These are phyloP conservation scores for Akanthomyces uredinophilus DNA, from an alignment of 2,329 filamentous ascomycete genomes.

Conservation along the genomic window DNA sequence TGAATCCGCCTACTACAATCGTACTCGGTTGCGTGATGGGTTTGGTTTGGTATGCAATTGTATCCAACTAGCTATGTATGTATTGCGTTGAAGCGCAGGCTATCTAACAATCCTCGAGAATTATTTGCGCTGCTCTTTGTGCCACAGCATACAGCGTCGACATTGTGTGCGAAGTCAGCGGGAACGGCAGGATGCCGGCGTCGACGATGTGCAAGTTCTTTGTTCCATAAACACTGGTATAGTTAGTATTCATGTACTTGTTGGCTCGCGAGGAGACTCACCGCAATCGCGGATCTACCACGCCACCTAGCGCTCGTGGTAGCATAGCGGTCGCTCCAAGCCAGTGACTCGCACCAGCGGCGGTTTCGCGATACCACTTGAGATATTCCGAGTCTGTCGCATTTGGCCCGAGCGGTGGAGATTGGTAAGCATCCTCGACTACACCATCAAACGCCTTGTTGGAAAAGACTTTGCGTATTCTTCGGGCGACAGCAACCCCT, in stretches of 20 bases:
- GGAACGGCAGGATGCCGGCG: constrained; percentile 20
- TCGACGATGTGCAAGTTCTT: constrained; percentile 21
- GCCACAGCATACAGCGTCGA: constrained; percentile 22
- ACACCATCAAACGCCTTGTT: constrained; percentile 17
- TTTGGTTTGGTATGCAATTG: constrained; percentile 28
- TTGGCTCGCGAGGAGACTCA: not conserved
- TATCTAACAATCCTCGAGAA: constrained; percentile 15
- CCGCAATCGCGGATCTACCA: constrained; percentile 20
- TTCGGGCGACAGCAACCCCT: constrained; percentile 16
- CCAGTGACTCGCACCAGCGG: constrained; percentile 21
- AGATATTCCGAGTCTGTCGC: constrained; percentile 20
- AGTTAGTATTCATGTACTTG: not conserved
- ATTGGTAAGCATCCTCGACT: constrained; percentile 20
- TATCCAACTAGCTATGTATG: not conserved
- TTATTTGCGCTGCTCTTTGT: constrained; percentile 20
- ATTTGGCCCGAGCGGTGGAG: constrained; percentile 18
- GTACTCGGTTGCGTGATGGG: constrained; percentile 31
- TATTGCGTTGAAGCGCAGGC: too few relatives aligned
- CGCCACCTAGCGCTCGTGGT: constrained; percentile 20
- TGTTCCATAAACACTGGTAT: constrained; percentile 20
- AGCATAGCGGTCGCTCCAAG: constrained; percentile 23
- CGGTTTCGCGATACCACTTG: constrained; percentile 15
- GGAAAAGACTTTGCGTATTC: constrained; percentile 18
- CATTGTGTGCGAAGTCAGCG: constrained; percentile 22
- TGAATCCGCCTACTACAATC: constrained; percentile 30